phyloP scores from a whole-genome alignment of 2,329 filamentous ascomycete species.

The Eutypa lata region DNA sequence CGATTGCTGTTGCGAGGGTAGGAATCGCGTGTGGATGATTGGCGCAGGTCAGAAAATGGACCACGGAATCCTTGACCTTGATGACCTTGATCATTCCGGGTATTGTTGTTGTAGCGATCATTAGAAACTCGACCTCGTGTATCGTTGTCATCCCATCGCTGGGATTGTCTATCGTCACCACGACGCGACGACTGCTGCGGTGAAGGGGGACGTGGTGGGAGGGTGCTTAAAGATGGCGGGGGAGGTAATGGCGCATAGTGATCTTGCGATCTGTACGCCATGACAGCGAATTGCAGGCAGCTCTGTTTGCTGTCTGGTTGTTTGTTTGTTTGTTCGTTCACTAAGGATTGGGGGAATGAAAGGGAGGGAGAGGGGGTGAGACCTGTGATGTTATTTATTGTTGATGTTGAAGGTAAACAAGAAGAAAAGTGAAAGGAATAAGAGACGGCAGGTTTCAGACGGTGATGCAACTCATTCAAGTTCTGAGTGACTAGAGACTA shows the following conservation, averaged over 20 bases:
- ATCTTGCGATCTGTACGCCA: neutral
- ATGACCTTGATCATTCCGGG: neutral
- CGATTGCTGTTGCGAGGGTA: slow-evolving; percentile 8
- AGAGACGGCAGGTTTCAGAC: no score
- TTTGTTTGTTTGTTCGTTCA: no score
- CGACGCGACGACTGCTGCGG: neutral
- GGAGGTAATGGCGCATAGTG: neutral
- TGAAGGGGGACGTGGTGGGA: neutral
- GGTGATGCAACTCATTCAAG: no score
- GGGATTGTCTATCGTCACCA: neutral
- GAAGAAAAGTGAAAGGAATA: no score
- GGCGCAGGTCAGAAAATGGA: slow-evolving; percentile 23
- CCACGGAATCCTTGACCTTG: slow-evolving; percentile 9
- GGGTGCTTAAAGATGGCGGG: neutral
- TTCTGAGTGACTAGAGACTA: no score
- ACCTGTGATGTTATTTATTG: no score
- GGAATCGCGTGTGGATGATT: slow-evolving; percentile 7
- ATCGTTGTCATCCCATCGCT: neutral
- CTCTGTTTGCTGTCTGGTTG: no score
- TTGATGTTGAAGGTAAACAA: no score
- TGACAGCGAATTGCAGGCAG: neutral
- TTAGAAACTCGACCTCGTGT: neutral
- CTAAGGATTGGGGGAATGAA: no score
- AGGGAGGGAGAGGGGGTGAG: no score
- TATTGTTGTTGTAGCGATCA: neutral